Base-by-base conservation (phyloP, 805 yeast species). In the Pichia thaimueangensis region DNA sequence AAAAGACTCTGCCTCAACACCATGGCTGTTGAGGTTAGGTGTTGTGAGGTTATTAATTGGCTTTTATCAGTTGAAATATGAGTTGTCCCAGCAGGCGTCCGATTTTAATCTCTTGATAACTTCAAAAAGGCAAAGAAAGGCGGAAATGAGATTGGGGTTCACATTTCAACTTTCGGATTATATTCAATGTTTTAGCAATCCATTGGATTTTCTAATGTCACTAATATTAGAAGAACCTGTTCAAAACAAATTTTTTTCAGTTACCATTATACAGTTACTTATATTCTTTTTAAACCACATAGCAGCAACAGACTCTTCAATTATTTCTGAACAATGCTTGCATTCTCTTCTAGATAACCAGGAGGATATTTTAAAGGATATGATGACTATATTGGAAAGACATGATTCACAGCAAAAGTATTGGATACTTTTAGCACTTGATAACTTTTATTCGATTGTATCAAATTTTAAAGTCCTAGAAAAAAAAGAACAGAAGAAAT, bases 1-100 rank as follows among this genome's bases (percentile, higher is more conserved):
- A 11, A 43, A 19, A 12, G 46, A 20, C 17, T 41, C 32, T 0
- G 21, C 45, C 27, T 37, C 50, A 0, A 49, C 50, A 5, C 56
- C 66, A 0, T 77, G 82, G 82, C 53, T 76, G 11, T 47, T 65
- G 4, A 40, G 61, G 1, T 41, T 54, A 7, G 76, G 74, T 0
- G 23, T 69, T 7, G 42, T 60, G 1, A 60, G 52, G 30, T 47
- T 74, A 3, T 24, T 71, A 0, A 30, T 41, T 1, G 37, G 60
- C 3, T 72, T 59, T 42, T 71, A 58, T 45, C 37, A 39, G 4
- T 42, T 66, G 25, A 60, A 59, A 39, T 13, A 17, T 17, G 31
- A 29, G 12, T 22, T 30, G 5, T n/a, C 17, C 12, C 21, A 17
- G 5, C 5, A 5, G 9, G 10, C 5, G 3, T 22, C 23, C 7